These are phyloP conservation scores for Eucalyptus albens DNA, from an alignment of 345 rosid species.

Conservation along the genomic window DNA sequence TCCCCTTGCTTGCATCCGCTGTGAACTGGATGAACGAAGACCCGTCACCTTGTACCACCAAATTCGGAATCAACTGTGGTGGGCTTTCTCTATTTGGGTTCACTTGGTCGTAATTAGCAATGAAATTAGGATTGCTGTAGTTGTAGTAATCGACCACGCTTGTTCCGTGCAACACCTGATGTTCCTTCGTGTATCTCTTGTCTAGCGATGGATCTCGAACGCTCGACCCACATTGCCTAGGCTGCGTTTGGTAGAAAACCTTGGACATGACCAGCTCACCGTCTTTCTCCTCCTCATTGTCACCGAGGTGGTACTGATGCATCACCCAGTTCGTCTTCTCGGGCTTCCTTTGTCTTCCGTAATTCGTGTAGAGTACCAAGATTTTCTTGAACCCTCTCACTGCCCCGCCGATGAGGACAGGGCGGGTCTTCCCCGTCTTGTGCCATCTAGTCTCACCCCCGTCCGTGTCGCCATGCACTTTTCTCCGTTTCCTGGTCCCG, in stretches of 20 bases:
- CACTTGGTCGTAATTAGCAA: slow-evolving; percentile 14
- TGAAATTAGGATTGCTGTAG: background rate
- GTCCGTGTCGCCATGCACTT: slow-evolving; percentile 66
- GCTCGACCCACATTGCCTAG: slow-evolving; percentile 67
- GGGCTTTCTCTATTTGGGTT: background rate
- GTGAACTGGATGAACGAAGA: slow-evolving; percentile 12
- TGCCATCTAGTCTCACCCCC: slow-evolving; percentile 98
- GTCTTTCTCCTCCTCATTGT: slow-evolving; percentile 80
- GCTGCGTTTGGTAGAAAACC: slow-evolving; percentile 93
- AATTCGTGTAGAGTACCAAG: slow-evolving; percentile 87
- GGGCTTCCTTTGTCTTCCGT: slow-evolving; percentile 83
- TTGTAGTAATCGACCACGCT: slow-evolving; percentile 11
- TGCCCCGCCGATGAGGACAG: slow-evolving; percentile 34
- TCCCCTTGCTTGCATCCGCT: slow-evolving; percentile 29
- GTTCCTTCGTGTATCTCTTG: background rate
- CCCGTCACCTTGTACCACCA: slow-evolving; percentile 52
- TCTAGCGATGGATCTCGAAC: background rate
- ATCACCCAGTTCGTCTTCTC: slow-evolving; percentile 98
- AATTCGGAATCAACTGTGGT: slow-evolving; percentile 47
- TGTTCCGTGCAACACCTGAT: background rate
- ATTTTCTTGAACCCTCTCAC: slow-evolving; percentile 84
- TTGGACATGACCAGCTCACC: slow-evolving; percentile 81
- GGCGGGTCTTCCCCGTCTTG: slow-evolving; percentile 92
- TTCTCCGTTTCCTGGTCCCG: slow-evolving; percentile 86
- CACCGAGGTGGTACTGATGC: slow-evolving; percentile 94